Base-by-base conservation (phyloP, 2,329 filamentous ascomycete genomes). In the Apiospora hydei region DNA sequence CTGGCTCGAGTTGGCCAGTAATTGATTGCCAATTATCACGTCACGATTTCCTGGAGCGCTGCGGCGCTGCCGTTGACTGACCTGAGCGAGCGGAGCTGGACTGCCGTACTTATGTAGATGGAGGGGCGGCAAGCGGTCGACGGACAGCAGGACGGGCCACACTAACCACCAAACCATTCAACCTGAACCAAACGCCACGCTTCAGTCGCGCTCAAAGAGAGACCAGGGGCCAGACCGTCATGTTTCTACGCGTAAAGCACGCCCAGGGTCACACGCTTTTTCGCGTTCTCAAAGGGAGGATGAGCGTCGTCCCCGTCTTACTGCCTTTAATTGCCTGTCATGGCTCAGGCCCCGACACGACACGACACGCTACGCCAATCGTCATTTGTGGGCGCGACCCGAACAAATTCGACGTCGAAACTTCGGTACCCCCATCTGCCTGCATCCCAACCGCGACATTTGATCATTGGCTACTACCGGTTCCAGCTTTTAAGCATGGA, bases 231-330 rank as follows among this genome's bases (percentile, higher is more conserved):
- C 26, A 74, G 73, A 69, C 75, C 72, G 71, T 67, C 72, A 51
- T 71, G 74, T 78, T 78, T 78, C 77, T 72, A 77, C 78, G 77
- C 78, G 78, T 78, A 73, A 76, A 76, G 72, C 47, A 72, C 71
- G 70, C 72, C 75, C 68, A 77, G 73, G 76, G 76, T 75, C 71
- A 38, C 70, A 57, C 69, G 67, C 53, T 74, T 74, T 76, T 75
- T 77, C 78, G 78, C 78, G 77, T 79, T 73, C 75, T 75, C 77
- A 78, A 80, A 44, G 67, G 46, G n/a, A 49, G 38, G 18, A 18
- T 5, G 34, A 38, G 34, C 26, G 30, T 8, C 21, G 16, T 24
- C 66, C 41, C 66, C 44, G 41, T 68, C 41, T 46, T 38, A 44
- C 66, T 18, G 44, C 66, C 26, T 68, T 46, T 68, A 68, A 44